Conservation (phyloP, 352 stramenopile genomes). For the Phytophthora foliorum region DNA sequence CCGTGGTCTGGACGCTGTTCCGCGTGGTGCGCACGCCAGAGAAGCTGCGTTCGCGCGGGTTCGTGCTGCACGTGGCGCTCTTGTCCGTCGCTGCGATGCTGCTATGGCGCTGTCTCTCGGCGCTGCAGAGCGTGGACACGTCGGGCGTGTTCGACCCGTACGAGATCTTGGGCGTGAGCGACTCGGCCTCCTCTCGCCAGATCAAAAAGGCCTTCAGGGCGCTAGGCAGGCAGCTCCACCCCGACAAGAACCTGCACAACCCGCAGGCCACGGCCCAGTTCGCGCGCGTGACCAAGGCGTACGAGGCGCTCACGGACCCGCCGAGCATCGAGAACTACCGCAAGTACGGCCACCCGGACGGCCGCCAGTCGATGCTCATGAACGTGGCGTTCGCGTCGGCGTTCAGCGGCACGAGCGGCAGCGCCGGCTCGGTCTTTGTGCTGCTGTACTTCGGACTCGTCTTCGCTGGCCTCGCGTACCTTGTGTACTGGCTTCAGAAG, state of each 20-base stretch:
- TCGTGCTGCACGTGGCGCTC: conserved; percentile 59
- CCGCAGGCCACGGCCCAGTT: conserved; percentile 58
- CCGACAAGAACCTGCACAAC: conserved; percentile 84
- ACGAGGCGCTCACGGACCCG: conserved; percentile 86
- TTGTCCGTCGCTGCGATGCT: conserved; percentile 58
- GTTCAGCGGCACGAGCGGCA: conserved; percentile 52
- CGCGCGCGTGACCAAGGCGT: conserved; percentile 83
- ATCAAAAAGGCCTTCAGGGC: conserved; percentile 84
- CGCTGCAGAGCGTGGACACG: conserved; percentile 78
- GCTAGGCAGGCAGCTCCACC: conserved; percentile 76
- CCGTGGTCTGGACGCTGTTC: conserved; percentile 62
- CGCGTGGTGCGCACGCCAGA: conserved; percentile 57
- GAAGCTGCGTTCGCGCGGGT: conserved; percentile 54
- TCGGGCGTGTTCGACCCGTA: conserved; percentile 88
- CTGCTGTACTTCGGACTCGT: conserved; percentile 75
- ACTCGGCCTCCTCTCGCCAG: conserved; percentile 57
- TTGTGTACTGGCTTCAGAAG: conserved; percentile 72
- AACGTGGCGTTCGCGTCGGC: conserved; percentile 74
- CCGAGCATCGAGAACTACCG: conserved; percentile 80
- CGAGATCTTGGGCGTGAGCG: conserved; percentile 81
- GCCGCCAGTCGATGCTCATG: conserved; percentile 78
- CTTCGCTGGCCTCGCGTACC: conserved; percentile 66
- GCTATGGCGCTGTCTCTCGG: conserved; percentile 60
- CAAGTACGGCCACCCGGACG: conserved; percentile 86
- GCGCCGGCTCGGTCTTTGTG: conserved; percentile 68